Conservation (phyloP, 2,329 filamentous ascomycete genomes). For the Rhynchosporium secalis region DNA sequence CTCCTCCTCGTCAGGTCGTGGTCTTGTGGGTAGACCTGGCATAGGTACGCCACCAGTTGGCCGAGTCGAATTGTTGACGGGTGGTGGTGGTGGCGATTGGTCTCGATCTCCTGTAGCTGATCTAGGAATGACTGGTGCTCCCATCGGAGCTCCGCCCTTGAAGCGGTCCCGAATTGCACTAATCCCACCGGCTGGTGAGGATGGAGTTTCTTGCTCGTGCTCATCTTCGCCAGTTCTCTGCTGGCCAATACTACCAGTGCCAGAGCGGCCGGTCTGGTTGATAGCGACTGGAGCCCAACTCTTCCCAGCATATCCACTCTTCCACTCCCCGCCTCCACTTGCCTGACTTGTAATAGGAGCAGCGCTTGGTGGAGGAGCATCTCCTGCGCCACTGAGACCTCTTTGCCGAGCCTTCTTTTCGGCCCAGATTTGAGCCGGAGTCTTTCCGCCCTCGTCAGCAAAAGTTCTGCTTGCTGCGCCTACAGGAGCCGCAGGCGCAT, state of each 20-base stretch:
- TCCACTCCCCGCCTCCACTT: conserved; percentile 77
- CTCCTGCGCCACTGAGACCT: conserved; percentile 53
- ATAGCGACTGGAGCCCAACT: conserved; percentile 84
- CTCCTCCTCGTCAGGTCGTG: conserved; percentile 48
- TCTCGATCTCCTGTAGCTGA: conserved; percentile 35
- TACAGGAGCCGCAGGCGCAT: conserved; percentile 58
- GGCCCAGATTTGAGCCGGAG: conserved; percentile 93
- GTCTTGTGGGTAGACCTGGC: conserved; percentile 69
- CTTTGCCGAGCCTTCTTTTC: conserved; percentile 90
- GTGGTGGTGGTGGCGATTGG: conserved; percentile 41
- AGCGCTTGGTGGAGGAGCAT: conserved; percentile 45
- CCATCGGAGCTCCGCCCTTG: conserved; percentile 72
- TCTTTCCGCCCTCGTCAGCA: conserved; percentile 92
- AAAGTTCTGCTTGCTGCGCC: conserved; percentile 88
- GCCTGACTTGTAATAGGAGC: conserved; percentile 64
- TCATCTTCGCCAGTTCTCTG: conserved; percentile 63
- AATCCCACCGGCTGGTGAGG: conserved; percentile 63
- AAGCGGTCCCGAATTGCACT: conserved; percentile 80
- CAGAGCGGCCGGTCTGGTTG: conserved; percentile 66
- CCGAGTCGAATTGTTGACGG: conserved; percentile 47
- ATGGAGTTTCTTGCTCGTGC: conserved; percentile 49
- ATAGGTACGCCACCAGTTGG: conserved; percentile 77
- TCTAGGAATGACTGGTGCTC: conserved; percentile 46
- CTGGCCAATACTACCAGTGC: conserved; percentile 49
- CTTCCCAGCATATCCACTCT: conserved; percentile 88